Conservation (phyloP, 2,329 filamentous ascomycete species). For the Stachybotrys chlorohalonatus region DNA sequence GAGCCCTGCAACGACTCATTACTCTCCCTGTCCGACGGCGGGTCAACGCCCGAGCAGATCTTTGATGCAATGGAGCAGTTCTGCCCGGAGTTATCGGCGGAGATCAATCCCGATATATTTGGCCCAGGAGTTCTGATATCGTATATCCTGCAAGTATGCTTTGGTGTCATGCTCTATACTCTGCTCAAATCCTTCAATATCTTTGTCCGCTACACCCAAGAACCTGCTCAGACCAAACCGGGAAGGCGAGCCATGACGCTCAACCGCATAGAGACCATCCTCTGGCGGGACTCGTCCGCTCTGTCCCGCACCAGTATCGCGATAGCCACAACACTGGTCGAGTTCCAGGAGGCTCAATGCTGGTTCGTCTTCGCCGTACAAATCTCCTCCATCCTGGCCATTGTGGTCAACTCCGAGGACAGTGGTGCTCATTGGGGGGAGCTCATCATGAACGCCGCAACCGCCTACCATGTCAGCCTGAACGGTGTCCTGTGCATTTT, state of each 20-base stretch:
- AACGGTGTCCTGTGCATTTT: slow-evolving; percentile 29
- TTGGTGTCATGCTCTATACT: slow-evolving; percentile 22
- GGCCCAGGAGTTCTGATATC: slow-evolving; percentile 29
- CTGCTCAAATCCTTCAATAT: slow-evolving; percentile 24
- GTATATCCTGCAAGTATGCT: slow-evolving; percentile 27
- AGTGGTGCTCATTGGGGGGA: slow-evolving; percentile 28
- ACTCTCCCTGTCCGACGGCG: slow-evolving; percentile 11
- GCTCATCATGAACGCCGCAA: slow-evolving; percentile 26
- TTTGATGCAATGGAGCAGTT: slow-evolving; percentile 25
- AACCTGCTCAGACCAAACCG: slow-evolving; percentile 9
- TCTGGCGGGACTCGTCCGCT: slow-evolving; percentile 26
- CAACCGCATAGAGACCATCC: slow-evolving; percentile 24
- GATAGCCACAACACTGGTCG: slow-evolving; percentile 29
- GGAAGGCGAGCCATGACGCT: slow-evolving; percentile 12
- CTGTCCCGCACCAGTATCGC: slow-evolving; percentile 27
- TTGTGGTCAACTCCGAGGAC: slow-evolving; percentile 30
- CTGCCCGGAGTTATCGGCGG: slow-evolving; percentile 24
- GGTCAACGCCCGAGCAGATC: slow-evolving; percentile 17
- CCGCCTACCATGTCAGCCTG: slow-evolving; percentile 26
- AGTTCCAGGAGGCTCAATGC: slow-evolving; percentile 29
- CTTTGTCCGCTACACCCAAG: slow-evolving; percentile 22
- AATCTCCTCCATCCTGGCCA: slow-evolving; percentile 29
- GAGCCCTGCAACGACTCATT: slow-evolving; percentile 20
- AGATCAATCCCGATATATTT: slow-evolving; percentile 30
- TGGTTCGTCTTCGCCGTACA: slow-evolving; percentile 31